Percentiles rank a stretch among this genome's conserved stretches.
phyloP scores from a whole-genome alignment of 2,329 filamentous ascomycete genomes.

The Botryotinia narcissicola region DNA sequence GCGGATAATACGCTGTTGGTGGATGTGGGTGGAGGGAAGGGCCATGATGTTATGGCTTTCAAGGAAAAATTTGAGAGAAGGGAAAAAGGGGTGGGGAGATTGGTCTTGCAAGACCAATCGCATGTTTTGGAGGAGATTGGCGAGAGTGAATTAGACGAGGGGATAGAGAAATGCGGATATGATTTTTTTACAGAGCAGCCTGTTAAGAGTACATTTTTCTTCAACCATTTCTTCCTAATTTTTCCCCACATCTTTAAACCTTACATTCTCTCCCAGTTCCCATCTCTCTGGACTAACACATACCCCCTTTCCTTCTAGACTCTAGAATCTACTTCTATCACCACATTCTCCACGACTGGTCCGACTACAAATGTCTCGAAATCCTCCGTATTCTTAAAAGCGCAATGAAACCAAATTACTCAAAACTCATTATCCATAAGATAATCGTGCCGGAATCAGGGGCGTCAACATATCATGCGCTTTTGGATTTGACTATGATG shows the following conservation, averaged over 20 bases:
- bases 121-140: slow-evolving; percentile 23
- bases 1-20: slow-evolving; percentile 36
- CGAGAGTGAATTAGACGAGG: slow-evolving; percentile 31
- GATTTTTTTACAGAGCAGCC: slow-evolving; percentile 37
- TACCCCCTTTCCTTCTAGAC: neutral
- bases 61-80: neutral
- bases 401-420: neutral
- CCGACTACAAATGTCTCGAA: slow-evolving; percentile 2
- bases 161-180: slow-evolving; percentile 35
- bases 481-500: neutral
- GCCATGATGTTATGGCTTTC: slow-evolving; percentile 36
- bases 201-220: slow-evolving; percentile 25
- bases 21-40: slow-evolving; percentile 43
- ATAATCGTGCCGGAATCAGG: neutral
- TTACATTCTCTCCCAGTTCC: neutral
- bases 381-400: neutral
- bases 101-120: slow-evolving; percentile 42
- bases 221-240: neutral
- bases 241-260: neutral
- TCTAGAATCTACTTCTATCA: neutral
- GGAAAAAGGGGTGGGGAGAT: neutral
- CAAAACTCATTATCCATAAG: neutral
- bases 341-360: neutral
- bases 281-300: neutral
- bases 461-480: neutral